Conservation (phyloP, 2,329 filamentous ascomycete species). For the Microcyclospora pomicola region DNA sequence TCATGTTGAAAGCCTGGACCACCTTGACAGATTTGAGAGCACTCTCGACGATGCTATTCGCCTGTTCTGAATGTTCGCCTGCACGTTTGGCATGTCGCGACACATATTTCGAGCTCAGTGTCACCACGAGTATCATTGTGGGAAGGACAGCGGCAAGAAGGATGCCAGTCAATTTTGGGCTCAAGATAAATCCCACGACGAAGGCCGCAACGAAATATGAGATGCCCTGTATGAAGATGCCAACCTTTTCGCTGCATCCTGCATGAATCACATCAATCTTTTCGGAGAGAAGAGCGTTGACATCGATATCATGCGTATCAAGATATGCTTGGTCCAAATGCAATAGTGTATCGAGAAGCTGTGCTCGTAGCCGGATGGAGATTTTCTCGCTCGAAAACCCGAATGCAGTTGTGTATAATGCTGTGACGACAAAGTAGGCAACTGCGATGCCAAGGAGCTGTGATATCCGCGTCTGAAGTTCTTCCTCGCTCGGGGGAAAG, state of each 20-base stretch:
- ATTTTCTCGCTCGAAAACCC: slow-evolving; percentile 37
- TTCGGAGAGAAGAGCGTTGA: slow-evolving; percentile 32
- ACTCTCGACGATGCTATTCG: slow-evolving; percentile 31
- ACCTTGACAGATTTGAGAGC: slow-evolving; percentile 33
- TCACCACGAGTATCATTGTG: slow-evolving; percentile 31
- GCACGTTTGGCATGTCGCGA: slow-evolving; percentile 28
- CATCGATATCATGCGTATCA: slow-evolving; percentile 37
- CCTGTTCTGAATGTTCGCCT: slow-evolving; percentile 27
- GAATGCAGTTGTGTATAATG: slow-evolving; percentile 37
- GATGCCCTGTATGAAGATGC: slow-evolving; percentile 33
- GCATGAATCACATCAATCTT: slow-evolving; percentile 34
- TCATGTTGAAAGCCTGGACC: slow-evolving; percentile 35
- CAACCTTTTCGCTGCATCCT: slow-evolving; percentile 34
- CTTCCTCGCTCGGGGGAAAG: slow-evolving; percentile 35
- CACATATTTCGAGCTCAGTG: slow-evolving; percentile 28
- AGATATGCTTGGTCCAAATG: slow-evolving; percentile 40
- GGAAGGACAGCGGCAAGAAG: slow-evolving; percentile 36
- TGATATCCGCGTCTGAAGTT: slow-evolving; percentile 27
- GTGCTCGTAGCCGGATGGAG: slow-evolving; percentile 32
- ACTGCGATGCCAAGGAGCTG: slow-evolving; percentile 33
- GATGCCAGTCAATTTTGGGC: slow-evolving; percentile 29
- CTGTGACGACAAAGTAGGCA: slow-evolving; percentile 37
- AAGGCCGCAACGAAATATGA: slow-evolving; percentile 34
- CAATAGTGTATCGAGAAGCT: slow-evolving; percentile 34
- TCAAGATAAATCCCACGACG: slow-evolving; percentile 31